A percentile compares a stretch with the other conserved stretches of the same genome.
phyloP scores from a whole-genome alignment of 2,329 filamentous ascomycete species.

The Xylariales sp. region DNA sequence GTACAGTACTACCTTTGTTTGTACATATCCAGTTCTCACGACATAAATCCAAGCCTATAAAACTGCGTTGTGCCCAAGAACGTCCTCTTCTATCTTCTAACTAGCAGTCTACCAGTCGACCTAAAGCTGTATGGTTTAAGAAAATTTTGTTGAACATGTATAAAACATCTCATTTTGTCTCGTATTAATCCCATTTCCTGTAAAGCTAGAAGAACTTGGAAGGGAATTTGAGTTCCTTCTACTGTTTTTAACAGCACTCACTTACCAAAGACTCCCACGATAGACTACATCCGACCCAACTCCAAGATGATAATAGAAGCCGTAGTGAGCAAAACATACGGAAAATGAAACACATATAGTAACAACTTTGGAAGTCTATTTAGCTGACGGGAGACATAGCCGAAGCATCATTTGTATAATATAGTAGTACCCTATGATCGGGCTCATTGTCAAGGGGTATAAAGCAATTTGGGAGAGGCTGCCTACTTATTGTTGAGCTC shows the following conservation, averaged over 20 bases:
- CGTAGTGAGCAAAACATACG: no score
- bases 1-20: neutral
- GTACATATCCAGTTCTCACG: no score
- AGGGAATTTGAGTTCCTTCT: no score
- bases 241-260: no score
- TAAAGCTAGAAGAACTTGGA: neutral
- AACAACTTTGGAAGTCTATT: neutral
- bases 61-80: no score
- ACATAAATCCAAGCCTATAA: no score
- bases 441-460: constrained; percentile 8
- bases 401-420: constrained; percentile 15
- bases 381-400: neutral
- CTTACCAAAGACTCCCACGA: no score
- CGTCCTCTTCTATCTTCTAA: no score
- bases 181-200: neutral
- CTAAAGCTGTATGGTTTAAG: no score
- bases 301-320: neutral
- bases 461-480: constrained; percentile 1
- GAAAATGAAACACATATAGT: neutral
- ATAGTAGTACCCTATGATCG: constrained; percentile 5
- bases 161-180: no score
- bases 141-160: no score
- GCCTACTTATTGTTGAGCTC: constrained; percentile 1
- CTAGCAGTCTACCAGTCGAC: no score
- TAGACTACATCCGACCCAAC: neutral